Percentiles rank a stretch among this genome's conserved stretches.
Conservation (phyloP, 495 filamentous ascomycete genomes). For the Bryoglossum gracile region DNA sequence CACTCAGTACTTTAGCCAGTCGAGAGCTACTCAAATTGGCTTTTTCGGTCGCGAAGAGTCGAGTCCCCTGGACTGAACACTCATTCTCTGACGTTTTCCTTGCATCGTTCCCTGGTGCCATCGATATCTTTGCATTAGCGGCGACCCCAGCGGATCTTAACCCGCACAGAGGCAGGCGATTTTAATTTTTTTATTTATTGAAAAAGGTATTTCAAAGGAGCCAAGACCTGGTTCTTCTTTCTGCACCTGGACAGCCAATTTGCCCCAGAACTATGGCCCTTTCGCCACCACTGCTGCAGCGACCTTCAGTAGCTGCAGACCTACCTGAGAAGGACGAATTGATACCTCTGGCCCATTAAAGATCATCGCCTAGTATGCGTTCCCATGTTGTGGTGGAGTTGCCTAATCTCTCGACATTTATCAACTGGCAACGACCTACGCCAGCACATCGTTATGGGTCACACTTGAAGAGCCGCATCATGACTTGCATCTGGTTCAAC, state of each 20-base stretch:
- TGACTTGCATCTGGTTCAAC: conserved; percentile 35
- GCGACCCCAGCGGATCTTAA: conserved; percentile 41
- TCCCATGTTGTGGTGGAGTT: conserved; percentile 45
- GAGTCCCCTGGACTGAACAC: conserved; percentile 11
- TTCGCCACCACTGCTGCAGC: conserved; percentile 25
- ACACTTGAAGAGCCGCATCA: conserved; percentile 56
- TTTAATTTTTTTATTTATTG: background rate
- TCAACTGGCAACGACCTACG: conserved; percentile 79
- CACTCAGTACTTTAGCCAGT: conserved; percentile 16
- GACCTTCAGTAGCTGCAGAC: conserved; percentile 24
- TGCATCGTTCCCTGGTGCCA: conserved; percentile 28
- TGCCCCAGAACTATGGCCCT: conserved; percentile 21
- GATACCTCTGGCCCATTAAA: conserved; percentile 19
- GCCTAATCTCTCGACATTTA: conserved; percentile 49
- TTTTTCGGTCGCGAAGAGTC: conserved; percentile 14
- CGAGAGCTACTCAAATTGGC: conserved; percentile 1
- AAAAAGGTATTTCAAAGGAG: conserved; percentile 4
- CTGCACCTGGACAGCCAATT: conserved; percentile 17
- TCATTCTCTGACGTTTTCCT: conserved; percentile 21
- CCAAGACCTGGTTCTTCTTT: conserved; percentile 7
- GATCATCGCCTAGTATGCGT: conserved; percentile 26
- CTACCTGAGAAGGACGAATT: conserved; percentile 20
- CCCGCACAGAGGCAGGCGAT: conserved; percentile 18
- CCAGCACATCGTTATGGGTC: conserved; percentile 83
- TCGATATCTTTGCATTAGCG: conserved; percentile 46